phyloP scores from a whole-genome alignment of 208 protist genomes.

The Tritrichomonas musculus region DNA sequence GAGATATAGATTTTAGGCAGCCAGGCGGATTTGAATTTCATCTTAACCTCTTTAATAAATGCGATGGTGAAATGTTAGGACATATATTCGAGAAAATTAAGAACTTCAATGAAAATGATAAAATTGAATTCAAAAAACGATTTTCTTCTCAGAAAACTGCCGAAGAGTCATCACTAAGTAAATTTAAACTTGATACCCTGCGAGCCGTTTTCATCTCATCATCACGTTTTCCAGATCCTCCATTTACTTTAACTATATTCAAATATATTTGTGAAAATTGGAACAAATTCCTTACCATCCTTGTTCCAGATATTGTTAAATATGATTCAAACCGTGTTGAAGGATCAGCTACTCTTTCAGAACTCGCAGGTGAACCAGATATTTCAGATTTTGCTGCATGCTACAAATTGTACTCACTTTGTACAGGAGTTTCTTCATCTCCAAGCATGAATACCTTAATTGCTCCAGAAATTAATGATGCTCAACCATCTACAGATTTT shows the following conservation, averaged over 20 bases:
- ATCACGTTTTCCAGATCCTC: background rate
- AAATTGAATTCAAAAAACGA: background rate
- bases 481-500: background rate
- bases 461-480: background rate
- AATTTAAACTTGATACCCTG: background rate
- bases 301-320: background rate
- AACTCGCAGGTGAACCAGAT: background rate
- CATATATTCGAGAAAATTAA: background rate
- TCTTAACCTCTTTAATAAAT: background rate
- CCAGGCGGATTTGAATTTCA: background rate
- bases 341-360: background rate
- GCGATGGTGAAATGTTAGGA: background rate
- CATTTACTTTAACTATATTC: background rate
- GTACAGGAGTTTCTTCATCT: constrained; percentile 17
- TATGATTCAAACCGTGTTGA: background rate
- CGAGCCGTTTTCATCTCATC: background rate
- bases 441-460: background rate
- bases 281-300: background rate
- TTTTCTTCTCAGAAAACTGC: background rate
- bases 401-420: background rate
- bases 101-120: background rate
- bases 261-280: background rate
- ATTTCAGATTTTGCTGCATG: constrained; percentile 1
- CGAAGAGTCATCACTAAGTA: background rate
- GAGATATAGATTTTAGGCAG: background rate